Evolutionary conservation across 805 yeast species (phyloP).

Genomic region (Cyberlindnera misumaiensis): DNA sequence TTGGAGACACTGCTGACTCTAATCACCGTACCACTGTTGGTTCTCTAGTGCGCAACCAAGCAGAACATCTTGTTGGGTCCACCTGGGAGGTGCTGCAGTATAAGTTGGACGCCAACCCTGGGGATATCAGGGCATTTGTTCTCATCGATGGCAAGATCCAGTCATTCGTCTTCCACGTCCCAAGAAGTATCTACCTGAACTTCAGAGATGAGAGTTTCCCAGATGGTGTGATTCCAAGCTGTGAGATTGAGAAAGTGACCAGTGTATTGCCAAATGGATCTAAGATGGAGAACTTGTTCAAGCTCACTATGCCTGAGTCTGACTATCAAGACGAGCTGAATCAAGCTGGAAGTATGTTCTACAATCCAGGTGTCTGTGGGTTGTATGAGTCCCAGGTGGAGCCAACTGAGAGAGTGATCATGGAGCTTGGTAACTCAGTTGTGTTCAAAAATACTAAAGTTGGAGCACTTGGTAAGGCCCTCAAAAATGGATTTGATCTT

Average conservation of each 20-base stretch:
- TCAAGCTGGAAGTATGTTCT: constrained; percentile 56
- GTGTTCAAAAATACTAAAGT: constrained; percentile 60
- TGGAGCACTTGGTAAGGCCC: constrained; percentile 82
- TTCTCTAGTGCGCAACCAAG: constrained; percentile 65
- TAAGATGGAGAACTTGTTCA: constrained; percentile 43
- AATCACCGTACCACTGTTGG: constrained; percentile 59
- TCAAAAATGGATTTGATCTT: constrained; percentile 76
- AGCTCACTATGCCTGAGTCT: constrained; percentile 62
- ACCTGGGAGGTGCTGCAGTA: constrained; percentile 86
- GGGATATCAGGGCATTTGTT: constrained; percentile 71
- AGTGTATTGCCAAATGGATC: constrained; percentile 67
- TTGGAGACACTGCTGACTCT: constrained; percentile 57
- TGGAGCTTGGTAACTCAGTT: constrained; percentile 72
- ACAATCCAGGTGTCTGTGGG: constrained; percentile 54
- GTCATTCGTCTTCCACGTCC: constrained; percentile 62
- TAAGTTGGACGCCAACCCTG: constrained; percentile 51
- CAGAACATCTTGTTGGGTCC: constrained; percentile 68
- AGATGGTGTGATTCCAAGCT: constrained; percentile 36
- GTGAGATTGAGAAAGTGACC: constrained; percentile 50
- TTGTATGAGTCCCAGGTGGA: constrained; percentile 71
- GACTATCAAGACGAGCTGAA: constrained; percentile 47
- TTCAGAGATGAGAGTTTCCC: constrained; percentile 29
- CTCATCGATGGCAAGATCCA: constrained; percentile 68
- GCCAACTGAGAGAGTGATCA: constrained; percentile 64
- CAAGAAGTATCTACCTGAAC: constrained; percentile 60